Percentiles rank a stretch among this genome's conserved stretches.
These are phyloP conservation scores for Penicillium waksmanii DNA, from an alignment of 495 filamentous ascomycete species.

Conservation along the genomic window DNA sequence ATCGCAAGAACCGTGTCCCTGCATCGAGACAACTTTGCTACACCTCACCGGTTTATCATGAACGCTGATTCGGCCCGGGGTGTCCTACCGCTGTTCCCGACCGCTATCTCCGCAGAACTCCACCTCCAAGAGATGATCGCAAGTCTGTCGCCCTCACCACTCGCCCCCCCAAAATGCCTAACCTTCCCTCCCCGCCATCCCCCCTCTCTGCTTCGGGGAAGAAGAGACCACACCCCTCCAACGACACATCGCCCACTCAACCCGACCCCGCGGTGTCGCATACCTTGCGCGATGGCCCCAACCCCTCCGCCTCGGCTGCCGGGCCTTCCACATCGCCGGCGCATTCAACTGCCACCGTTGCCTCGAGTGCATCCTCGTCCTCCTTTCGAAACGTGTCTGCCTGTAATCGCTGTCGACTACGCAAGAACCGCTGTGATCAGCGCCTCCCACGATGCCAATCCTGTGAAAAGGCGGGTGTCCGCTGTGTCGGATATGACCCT, in stretches of 20 bases:
- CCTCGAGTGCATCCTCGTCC: slow-evolving; percentile 45
- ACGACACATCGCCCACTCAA: slow-evolving; percentile 26
- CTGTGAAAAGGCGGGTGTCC: slow-evolving; percentile 86
- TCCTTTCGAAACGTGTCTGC: slow-evolving; percentile 93
- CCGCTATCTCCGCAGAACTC: slow-evolving; percentile 31
- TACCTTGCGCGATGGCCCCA: slow-evolving; percentile 19
- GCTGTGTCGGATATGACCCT: slow-evolving; percentile 93
- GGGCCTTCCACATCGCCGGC: slow-evolving; percentile 25
- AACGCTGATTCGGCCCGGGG: slow-evolving; percentile 35
- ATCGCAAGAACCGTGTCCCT: slow-evolving; percentile 18
- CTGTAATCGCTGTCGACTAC: slow-evolving; percentile 87
- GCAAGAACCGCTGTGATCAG: slow-evolving; percentile 96
- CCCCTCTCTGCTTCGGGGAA: slow-evolving; percentile 41
- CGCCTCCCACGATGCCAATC: slow-evolving; percentile 84
- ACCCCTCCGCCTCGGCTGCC: slow-evolving; percentile 19
- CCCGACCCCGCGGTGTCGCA: slow-evolving; percentile 20
- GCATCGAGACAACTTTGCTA: slow-evolving; percentile 4
- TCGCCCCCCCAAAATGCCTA: slow-evolving; percentile 42
- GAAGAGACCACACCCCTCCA: slow-evolving; percentile 46
- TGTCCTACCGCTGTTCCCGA: slow-evolving; percentile 30
- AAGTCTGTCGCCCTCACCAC: slow-evolving; percentile 31
- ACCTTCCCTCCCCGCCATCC: slow-evolving; percentile 38
- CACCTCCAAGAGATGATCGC: slow-evolving; percentile 44
- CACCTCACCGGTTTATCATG: slow-evolving; percentile 34
- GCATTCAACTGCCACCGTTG: slow-evolving; percentile 24